A percentile compares a stretch with the other conserved stretches of the same genome.
Conservation (phyloP, 805 yeast genomes). For the Candida maris region DNA sequence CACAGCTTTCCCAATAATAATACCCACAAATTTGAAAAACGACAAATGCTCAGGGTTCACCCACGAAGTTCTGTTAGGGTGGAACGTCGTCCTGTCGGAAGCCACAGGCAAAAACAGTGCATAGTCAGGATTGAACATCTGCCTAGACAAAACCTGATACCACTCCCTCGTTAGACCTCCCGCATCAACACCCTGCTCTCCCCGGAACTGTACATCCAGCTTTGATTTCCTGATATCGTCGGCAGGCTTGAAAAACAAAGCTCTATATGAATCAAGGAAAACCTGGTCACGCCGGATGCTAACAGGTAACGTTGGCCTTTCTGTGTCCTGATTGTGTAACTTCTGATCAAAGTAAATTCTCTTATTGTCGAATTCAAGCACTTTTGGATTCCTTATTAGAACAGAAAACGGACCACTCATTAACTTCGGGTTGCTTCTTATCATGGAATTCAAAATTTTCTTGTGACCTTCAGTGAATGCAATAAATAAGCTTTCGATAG, state of each 20-base stretch:
- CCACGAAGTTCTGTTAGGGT: slow-evolving; percentile 89
- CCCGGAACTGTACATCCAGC: slow-evolving; percentile 78
- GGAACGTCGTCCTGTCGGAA: slow-evolving; percentile 89
- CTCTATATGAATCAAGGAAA: slow-evolving; percentile 83
- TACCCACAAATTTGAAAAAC: slow-evolving; percentile 91
- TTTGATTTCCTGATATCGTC: slow-evolving; percentile 70
- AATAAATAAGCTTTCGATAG: slow-evolving; percentile 74
- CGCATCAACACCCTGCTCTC: slow-evolving; percentile 96
- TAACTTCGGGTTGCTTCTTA: slow-evolving; percentile 81
- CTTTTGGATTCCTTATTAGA: slow-evolving; percentile 82
- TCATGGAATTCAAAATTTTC: slow-evolving; percentile 85
- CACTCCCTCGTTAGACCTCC: slow-evolving; percentile 98
- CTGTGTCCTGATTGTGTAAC: slow-evolving; percentile 48
- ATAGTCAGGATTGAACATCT: slow-evolving; percentile 94
- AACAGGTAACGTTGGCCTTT: slow-evolving; percentile 50
- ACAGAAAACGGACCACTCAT: slow-evolving; percentile 96
- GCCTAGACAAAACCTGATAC: slow-evolving; percentile 91
- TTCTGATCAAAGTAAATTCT: slow-evolving; percentile 77
- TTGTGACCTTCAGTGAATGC: slow-evolving; percentile 87
- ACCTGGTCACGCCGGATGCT: slow-evolving; percentile 85
- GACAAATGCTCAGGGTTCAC: slow-evolving; percentile 91
- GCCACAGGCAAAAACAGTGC: slow-evolving; percentile 90
- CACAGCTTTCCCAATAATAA: slow-evolving; percentile 91
- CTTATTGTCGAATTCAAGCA: slow-evolving; percentile 92
- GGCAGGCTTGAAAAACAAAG: slow-evolving; percentile 72